Base-by-base conservation (phyloP, 2,329 filamentous ascomycete species). In the Cercospora sp. region DNA sequence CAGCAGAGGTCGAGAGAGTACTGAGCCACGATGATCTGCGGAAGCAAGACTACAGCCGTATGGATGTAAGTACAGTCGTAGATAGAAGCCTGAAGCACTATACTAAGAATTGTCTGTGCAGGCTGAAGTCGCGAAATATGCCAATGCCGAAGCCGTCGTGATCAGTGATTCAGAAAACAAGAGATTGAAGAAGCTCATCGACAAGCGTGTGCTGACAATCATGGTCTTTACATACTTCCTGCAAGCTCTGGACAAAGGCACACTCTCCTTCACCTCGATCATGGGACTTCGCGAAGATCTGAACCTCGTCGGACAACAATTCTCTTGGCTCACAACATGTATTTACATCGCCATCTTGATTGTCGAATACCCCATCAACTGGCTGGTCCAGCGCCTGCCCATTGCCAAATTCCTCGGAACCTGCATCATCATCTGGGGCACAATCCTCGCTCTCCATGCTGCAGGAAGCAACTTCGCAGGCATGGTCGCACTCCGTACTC, bases 201-300 rank as follows among this genome's bases (percentile, higher is more conserved):
- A 93, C 78, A 84, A 82, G 69, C 86, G 90, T 33, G 85, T 93
- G 2, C 80, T 94, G 53, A 79, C 84, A 2, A 83, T 93, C 76
- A 93, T 93, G 90, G 85, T 93, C 66, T 78, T 85, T 59, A 91
- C 90, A 0, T 92, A 93, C 78, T 91, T 93, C 75, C 79, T 92
- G 23, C 90, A 91, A 75, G 85, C 88, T 57, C 83, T 91, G 57
- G 89, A 91, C 78, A 90, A 90, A 78, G 88, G 88, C 28, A 90
- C 88, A 0, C 80, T 91, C 74, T 87, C 84, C 1, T 90, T 84
- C 72, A 80, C 87, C 8, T 86, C 85, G 55, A 89, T 90, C 75
- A 89, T 90, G 87, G 86, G 85, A 30, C 82, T 90, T 60, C 79
- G 80, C 9, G 69, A 79, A 5, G 81, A 84, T 68, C 73, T 84